Conservation (phyloP, 345 rosid genomes). For the Aquilaria sinensis region DNA sequence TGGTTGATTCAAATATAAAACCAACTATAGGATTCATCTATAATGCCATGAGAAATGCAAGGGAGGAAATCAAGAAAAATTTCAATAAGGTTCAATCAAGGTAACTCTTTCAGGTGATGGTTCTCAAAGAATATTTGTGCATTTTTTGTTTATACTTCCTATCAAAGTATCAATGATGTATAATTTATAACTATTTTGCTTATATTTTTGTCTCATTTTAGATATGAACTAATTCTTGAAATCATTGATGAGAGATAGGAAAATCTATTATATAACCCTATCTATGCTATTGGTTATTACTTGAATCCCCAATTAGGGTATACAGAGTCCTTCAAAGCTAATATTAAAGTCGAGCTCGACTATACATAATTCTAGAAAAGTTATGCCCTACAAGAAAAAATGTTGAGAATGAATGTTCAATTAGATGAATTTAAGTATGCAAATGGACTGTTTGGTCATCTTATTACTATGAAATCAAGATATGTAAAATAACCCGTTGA, state of each 20-base stretch:
- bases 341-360: neutral
- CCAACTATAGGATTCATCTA: neutral
- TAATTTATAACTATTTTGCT: neutral
- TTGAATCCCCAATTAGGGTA: neutral
- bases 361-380: neutral
- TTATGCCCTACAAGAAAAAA: neutral
- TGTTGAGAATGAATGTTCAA: no score
- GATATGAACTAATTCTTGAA: neutral
- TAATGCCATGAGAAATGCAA: neutral
- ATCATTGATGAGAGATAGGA: neutral
- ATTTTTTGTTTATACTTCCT: neutral
- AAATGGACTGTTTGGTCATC: no score
- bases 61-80: neutral
- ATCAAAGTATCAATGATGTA: neutral
- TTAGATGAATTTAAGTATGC: no score
- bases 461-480: no score
- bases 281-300: neutral
- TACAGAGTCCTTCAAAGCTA: neutral
- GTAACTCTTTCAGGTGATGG: neutral
- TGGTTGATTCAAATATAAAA: no score
- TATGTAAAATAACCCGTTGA: neutral
- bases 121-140: no score
- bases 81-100: neutral
- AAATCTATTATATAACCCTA: neutral
- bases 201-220: neutral